These are phyloP conservation scores for Saccharata proteae DNA, from an alignment of 2,329 filamentous ascomycete genomes.

Conservation along the genomic window DNA sequence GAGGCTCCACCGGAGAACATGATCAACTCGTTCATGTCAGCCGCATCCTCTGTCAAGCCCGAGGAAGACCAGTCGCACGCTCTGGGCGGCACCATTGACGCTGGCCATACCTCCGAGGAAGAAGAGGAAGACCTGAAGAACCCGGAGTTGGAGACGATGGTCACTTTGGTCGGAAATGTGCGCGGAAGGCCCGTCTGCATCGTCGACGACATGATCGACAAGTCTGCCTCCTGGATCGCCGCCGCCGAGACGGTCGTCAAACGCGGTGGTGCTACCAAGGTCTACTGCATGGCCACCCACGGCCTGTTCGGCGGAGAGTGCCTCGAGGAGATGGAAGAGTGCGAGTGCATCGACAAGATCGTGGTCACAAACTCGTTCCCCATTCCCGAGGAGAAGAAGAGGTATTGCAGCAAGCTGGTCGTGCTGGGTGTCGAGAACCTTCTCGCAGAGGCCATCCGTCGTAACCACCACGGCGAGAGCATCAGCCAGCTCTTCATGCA, in stretches of 20 bases:
- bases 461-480: conserved; percentile 92
- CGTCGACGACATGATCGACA: conserved; percentile 98
- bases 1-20: conserved; percentile 60
- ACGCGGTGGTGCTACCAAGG: conserved; percentile 77
- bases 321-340: conserved; percentile 78
- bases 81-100: conserved; percentile 75
- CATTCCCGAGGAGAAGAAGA: conserved; percentile 62
- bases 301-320: conserved; percentile 86
- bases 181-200: conserved; percentile 81
- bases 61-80: conserved; percentile 44
- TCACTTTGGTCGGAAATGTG: conserved; percentile 94
- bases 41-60: conserved; percentile 55
- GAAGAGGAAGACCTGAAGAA: conserved; percentile 83
- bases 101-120: conserved; percentile 71
- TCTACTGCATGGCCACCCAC: conserved; percentile 96
- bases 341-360: conserved; percentile 86
- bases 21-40: conserved; percentile 71
- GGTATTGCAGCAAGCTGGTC: conserved; percentile 67
- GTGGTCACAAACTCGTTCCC: conserved; percentile 97
- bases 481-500: conserved; percentile 44
- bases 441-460: conserved; percentile 80
- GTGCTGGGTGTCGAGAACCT: conserved; percentile 82
- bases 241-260: conserved; percentile 95
- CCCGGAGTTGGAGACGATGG: conserved; percentile 77
- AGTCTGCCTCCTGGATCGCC: conserved; percentile 91